Percentiles rank a stretch among this genome's conserved stretches.
These are phyloP conservation scores for Tulasnella sp. DNA, from an alignment of 768 basidiomycete species.

Conservation along the genomic window DNA sequence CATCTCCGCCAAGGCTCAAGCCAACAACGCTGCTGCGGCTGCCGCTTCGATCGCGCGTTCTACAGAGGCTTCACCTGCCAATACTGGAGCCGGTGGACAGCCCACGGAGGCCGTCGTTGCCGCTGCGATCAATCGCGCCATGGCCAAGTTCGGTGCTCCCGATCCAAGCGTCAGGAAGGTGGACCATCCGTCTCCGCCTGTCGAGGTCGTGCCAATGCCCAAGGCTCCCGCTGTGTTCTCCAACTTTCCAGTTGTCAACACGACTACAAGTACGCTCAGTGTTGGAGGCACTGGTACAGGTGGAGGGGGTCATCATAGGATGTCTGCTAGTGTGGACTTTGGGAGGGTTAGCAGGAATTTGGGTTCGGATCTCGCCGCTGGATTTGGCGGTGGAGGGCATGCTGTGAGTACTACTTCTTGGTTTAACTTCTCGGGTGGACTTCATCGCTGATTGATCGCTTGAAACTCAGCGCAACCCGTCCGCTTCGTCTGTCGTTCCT, in stretches of 20 bases:
- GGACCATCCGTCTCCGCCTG: neutral
- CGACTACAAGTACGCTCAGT: neutral
- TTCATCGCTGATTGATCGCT: too few species aligned
- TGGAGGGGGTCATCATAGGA: slow-evolving; percentile 12
- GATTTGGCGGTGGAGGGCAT: slow-evolving; percentile 12
- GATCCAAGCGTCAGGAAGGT: neutral
- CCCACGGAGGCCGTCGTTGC: neutral
- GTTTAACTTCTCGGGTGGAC: too few species aligned
- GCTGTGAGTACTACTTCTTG: neutral
- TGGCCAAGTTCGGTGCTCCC: slow-evolving; percentile 1
- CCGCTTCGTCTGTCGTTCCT: slow-evolving; percentile 11
- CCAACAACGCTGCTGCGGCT: neutral
- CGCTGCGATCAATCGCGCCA: slow-evolving; percentile 8
- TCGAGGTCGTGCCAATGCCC: neutral
- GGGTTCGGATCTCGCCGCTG: slow-evolving; percentile 1
- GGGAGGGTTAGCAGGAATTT: neutral
- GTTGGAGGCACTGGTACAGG: neutral
- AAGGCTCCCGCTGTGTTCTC: neutral
- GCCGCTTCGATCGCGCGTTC: neutral
- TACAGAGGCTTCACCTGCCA: slow-evolving; percentile 4
- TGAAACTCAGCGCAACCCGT: slow-evolving; percentile 10
- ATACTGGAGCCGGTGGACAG: neutral
- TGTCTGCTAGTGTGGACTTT: slow-evolving; percentile 14
- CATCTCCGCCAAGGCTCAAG: slow-evolving; percentile 45
- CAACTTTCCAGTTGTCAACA: slow-evolving; percentile 1